phyloP scores from a whole-genome alignment of 2,329 filamentous ascomycete species.

The Fusarium acutatum region DNA sequence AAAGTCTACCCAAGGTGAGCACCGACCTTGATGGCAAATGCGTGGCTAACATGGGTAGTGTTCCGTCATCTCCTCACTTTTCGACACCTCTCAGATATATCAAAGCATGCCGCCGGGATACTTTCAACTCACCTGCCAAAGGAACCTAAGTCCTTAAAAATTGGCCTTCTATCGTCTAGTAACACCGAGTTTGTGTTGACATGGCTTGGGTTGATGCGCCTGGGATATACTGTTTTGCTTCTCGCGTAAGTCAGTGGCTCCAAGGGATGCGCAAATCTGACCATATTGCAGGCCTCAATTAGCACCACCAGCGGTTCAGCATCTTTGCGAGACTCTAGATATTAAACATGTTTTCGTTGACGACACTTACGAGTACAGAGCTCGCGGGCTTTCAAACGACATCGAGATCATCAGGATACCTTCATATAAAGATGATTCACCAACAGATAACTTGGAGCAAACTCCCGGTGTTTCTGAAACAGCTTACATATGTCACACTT shows the following conservation, averaged over 20 bases:
- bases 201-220: slow-evolving; percentile 66
- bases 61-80: slow-evolving; percentile 41
- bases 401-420: slow-evolving; percentile 22
- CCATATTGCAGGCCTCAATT: slow-evolving; percentile 54
- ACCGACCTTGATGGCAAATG: fast-evolving
- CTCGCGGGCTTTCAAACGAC: neutral
- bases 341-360: slow-evolving; percentile 57
- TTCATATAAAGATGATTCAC: neutral
- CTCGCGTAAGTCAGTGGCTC: slow-evolving; percentile 54
- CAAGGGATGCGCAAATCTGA: neutral
- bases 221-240: slow-evolving; percentile 64
- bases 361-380: slow-evolving; percentile 22
- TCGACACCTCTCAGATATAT: slow-evolving; percentile 42
- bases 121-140: slow-evolving; percentile 4
- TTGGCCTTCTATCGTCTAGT: slow-evolving; percentile 64
- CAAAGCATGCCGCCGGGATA: slow-evolving; percentile 45
- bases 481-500: slow-evolving; percentile 70
- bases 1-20: neutral
- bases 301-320: slow-evolving; percentile 55
- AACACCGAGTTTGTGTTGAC: slow-evolving; percentile 65
- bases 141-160: fast-evolving
- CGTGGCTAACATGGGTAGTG: neutral
- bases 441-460: neutral
- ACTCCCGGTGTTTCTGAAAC: slow-evolving; percentile 42
- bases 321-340: slow-evolving; percentile 59